Evolutionary conservation across 83 land plant genomes (phyloP).

Genomic region (Thuja plicata): DNA sequence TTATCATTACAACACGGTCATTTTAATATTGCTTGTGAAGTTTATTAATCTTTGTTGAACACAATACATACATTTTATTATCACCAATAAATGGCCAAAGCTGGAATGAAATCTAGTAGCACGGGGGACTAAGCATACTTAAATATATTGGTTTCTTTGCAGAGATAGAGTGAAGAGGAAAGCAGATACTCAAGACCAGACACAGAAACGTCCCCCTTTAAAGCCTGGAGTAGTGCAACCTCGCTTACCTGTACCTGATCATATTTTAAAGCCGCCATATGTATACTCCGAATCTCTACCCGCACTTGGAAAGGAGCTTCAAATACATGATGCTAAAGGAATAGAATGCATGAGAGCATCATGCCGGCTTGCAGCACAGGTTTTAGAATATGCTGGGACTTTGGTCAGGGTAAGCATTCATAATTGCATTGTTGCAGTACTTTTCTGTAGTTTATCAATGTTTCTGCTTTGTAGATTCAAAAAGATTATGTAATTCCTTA

Average conservation of each 20-base stretch:
- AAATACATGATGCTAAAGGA: slow-evolving; percentile 86
- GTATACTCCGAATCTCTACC: slow-evolving; percentile 59
- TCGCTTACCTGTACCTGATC: slow-evolving; percentile 78
- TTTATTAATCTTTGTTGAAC: not conserved
- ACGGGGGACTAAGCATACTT: not conserved
- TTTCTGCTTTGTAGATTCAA: not conserved
- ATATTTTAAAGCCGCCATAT: slow-evolving; percentile 93
- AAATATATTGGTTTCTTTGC: not conserved
- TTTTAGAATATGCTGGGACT: slow-evolving; percentile 85
- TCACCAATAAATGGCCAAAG: not conserved
- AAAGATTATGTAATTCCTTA: not conserved
- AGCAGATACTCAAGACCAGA: slow-evolving; percentile 11
- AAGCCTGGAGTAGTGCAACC: slow-evolving; percentile 82
- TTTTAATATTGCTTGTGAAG: not conserved
- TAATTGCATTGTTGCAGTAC: not conserved
- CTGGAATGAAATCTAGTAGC: not conserved
- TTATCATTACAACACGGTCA: not conserved
- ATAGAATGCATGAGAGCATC: slow-evolving; percentile 84
- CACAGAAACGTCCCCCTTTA: slow-evolving; percentile 46
- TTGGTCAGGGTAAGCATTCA: slow-evolving; percentile 73
- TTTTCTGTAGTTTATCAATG: not conserved
- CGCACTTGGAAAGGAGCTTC: slow-evolving; percentile 65
- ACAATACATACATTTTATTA: not conserved
- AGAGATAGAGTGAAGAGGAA: slow-evolving; percentile 31
- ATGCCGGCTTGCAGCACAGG: slow-evolving; percentile 90